These are phyloP conservation scores for Cyphellophora attinorum DNA, from an alignment of 2,329 filamentous ascomycete species.

Conservation along the genomic window DNA sequence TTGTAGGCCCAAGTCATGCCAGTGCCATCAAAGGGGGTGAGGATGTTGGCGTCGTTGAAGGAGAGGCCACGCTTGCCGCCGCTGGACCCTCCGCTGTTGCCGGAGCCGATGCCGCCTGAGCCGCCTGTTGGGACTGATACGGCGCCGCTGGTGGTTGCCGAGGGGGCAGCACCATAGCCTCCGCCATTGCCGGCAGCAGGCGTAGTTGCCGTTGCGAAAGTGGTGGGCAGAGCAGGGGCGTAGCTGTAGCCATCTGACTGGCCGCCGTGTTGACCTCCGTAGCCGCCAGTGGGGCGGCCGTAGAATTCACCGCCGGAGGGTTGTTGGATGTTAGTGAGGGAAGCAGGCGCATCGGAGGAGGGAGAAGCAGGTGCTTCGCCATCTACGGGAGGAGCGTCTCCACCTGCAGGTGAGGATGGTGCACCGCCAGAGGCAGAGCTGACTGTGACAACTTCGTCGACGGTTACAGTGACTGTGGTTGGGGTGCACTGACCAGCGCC, in stretches of 20 bases:
- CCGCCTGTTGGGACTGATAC: slow-evolving; percentile 10
- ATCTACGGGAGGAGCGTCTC: neutral
- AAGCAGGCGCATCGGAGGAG: neutral
- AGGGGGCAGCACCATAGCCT: slow-evolving; percentile 3
- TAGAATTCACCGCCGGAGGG: slow-evolving; percentile 12
- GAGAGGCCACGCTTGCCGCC: slow-evolving; percentile 25
- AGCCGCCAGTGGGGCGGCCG: slow-evolving; percentile 4
- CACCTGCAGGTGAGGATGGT: neutral
- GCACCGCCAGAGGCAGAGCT: slow-evolving; percentile 15
- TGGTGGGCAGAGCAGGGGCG: slow-evolving; percentile 7
- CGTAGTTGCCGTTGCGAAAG: slow-evolving; percentile 12
- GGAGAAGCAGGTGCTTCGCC: neutral
- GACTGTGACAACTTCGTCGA: slow-evolving; percentile 20
- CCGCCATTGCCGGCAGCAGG: slow-evolving; percentile 1
- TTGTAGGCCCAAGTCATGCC: slow-evolving; percentile 36
- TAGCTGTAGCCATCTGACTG: neutral
- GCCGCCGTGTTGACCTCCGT: neutral
- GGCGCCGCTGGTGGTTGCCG: slow-evolving; percentile 7
- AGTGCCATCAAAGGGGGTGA: slow-evolving; percentile 23
- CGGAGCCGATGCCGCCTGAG: neutral
- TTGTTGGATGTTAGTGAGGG: neutral
- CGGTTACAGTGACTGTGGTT: slow-evolving; percentile 17
- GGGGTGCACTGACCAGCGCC: slow-evolving; percentile 10
- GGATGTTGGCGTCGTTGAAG: slow-evolving; percentile 30
- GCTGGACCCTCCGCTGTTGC: slow-evolving; percentile 5